phyloP scores from a whole-genome alignment of 768 basidiomycete genomes.

The Pleurotus tuber-regium region DNA sequence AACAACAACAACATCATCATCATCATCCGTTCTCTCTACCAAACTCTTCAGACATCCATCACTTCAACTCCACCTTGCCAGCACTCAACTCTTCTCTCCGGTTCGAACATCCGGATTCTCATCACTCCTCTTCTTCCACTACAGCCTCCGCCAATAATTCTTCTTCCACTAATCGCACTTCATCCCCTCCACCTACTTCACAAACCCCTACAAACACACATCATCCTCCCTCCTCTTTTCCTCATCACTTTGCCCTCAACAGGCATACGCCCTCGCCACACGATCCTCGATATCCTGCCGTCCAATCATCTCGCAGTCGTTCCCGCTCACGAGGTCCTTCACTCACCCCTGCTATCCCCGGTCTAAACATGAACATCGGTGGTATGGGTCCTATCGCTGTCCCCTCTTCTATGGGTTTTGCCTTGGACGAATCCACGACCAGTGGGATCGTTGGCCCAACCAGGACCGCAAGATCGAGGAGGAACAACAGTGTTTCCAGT shows the following conservation, averaged over 20 bases:
- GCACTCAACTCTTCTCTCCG: conserved; percentile 52
- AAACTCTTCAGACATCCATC: conserved; percentile 21
- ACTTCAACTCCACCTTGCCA: conserved; percentile 50
- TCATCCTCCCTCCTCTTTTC: neutral
- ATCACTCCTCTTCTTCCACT: neutral
- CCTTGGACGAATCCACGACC: neutral
- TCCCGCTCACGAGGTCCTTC: conserved; percentile 13
- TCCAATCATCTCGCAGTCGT: conserved; percentile 33
- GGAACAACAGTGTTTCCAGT: too few relatives aligned
- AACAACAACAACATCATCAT: too few relatives aligned
- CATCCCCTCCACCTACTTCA: neutral
- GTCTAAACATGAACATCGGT: conserved; percentile 7
- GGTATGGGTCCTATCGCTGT: neutral
- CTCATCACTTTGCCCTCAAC: conserved; percentile 20
- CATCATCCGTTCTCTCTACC: too few relatives aligned
- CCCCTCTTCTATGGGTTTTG: neutral
- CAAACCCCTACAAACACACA: conserved; percentile 4
- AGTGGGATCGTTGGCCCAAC: too few relatives aligned
- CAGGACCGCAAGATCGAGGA: too few relatives aligned
- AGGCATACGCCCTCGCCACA: conserved; percentile 37
- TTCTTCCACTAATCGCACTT: too few relatives aligned
- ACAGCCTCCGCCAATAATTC: too few relatives aligned
- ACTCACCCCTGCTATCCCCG: conserved; percentile 5
- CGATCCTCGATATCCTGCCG: conserved; percentile 15
- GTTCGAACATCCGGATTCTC: neutral